phyloP scores from a whole-genome alignment of 305 asterid species.

The Lippia alba region DNA sequence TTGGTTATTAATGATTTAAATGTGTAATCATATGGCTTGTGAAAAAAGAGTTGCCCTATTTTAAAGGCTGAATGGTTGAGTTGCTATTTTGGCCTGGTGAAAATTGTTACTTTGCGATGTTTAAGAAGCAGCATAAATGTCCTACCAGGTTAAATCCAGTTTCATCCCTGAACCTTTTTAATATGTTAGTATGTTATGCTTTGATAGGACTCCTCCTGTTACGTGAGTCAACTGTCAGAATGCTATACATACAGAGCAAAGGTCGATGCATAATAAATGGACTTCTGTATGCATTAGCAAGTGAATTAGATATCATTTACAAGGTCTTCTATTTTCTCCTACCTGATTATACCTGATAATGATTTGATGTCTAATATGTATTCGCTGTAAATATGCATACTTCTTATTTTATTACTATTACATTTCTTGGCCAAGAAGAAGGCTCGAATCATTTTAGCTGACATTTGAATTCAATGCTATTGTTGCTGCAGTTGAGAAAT shows the following conservation, averaged over 20 bases:
- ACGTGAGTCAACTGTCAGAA: slow-evolving; percentile 11
- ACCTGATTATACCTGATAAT: too few relatives aligned
- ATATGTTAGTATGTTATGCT: neutral
- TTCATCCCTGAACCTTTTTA: neutral
- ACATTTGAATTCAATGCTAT: slow-evolving; percentile 24
- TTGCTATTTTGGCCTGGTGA: slow-evolving; percentile 7
- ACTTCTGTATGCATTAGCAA: neutral
- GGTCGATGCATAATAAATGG: slow-evolving; percentile 12
- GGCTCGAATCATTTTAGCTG: slow-evolving; percentile 12
- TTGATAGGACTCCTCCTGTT: neutral
- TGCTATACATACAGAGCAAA: slow-evolving; percentile 1
- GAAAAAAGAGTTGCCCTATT: neutral
- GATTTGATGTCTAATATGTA: too few relatives aligned
- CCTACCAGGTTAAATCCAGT: slow-evolving; percentile 1
- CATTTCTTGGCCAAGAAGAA: slow-evolving; percentile 17
- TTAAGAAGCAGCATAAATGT: neutral
- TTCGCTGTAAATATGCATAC: neutral
- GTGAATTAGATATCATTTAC: too few relatives aligned
- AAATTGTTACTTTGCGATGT: slow-evolving; percentile 1
- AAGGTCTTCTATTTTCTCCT: too few relatives aligned
- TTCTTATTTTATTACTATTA: neutral
- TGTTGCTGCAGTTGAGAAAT: slow-evolving; percentile 60
- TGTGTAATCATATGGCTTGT: neutral
- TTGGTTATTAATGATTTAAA: slow-evolving; percentile 4
- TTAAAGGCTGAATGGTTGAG: slow-evolving; percentile 2